Evolutionary conservation across 2,329 filamentous ascomycete genomes (phyloP), one percentile per base, ranked within the genome.

Genomic region (Fusarium sp.): DNA sequence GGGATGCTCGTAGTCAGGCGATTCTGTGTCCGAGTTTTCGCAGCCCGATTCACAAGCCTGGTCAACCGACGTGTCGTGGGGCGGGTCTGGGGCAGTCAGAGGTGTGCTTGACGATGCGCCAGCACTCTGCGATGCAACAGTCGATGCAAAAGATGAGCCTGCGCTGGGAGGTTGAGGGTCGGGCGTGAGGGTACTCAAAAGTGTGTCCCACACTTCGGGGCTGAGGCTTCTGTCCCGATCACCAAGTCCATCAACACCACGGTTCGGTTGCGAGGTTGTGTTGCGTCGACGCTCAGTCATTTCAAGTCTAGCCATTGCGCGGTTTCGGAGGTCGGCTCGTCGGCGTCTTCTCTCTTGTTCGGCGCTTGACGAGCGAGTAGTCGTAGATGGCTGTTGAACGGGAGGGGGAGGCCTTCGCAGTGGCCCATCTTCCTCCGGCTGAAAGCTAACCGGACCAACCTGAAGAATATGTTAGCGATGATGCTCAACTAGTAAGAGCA

Each of bases 151-250:
- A 0, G 95, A 98, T 1, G 95, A 95, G 33, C 93, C 91, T 2
- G 91, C 90, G 76, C 93, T 97, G 1, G 95, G 94, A 4, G 94
- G 89, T 70, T 94, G 92, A 17, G 93, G 91, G 80, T 98, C 95
- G 1, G 94, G 94, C 0, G 93, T 92, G 70, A 98, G 89, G 0
- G 94, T 97, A 8, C 89, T 92, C 66, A 95, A 86, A 63, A 98
- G 90, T 4, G 92, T 94, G 69, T 96, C 93, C 95, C 95, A 98
- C 1, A 87, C 87, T 63, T 93, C 92, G 1, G 93, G 92, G 79
- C 92, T 95, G n/a, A 94, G 84, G 81, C 95, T 97, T 76, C 95
- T 91, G 72, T 94, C 90, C 68, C 95, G 93, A 82, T 98, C 95
- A 40, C 95, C 95, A 17, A 98, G 88, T 5, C 95, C 95, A 81